These are phyloP conservation scores for Discostella stelligera DNA, from an alignment of 352 stramenopile species.

Conservation along the genomic window DNA sequence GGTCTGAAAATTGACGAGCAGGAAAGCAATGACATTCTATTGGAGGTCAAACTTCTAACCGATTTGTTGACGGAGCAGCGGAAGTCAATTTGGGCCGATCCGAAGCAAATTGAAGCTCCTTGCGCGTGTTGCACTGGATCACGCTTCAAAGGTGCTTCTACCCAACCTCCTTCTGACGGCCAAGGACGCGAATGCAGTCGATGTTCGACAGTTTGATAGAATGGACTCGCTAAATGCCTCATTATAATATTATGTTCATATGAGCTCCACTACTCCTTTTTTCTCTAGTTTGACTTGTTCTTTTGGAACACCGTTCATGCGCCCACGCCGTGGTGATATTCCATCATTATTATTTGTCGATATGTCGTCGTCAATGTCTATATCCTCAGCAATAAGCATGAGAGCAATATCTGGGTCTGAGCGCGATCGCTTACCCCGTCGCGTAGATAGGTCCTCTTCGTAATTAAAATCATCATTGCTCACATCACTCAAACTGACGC, in stretches of 20 bases:
- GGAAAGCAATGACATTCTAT: conserved; percentile 17
- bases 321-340: conserved; percentile 15
- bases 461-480: conserved; percentile 19
- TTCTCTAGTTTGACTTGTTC: conserved; percentile 9
- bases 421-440: conserved; percentile 28
- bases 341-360: conserved; percentile 17
- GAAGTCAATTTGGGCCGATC: conserved; percentile 58
- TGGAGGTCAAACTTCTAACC: conserved; percentile 46
- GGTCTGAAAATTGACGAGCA: conserved; percentile 10
- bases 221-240: not conserved
- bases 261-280: not conserved
- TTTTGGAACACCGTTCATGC: conserved; percentile 13
- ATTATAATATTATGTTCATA: conserved; percentile 1
- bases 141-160: not conserved
- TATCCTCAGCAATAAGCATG: conserved; percentile 27
- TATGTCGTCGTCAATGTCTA: conserved; percentile 23
- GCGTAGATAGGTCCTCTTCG: conserved; percentile 18
- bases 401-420: conserved; percentile 33
- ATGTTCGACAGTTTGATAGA: not conserved
- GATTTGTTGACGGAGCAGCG: conserved; percentile 47
- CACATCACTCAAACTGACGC: conserved; percentile 26
- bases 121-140: conserved; percentile 59
- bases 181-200: not conserved
- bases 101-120: conserved; percentile 50
- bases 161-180: not conserved